Evolutionary conservation across 441 rosid genomes (phyloP).

Genomic region (Adansonia rubrostipa): DNA sequence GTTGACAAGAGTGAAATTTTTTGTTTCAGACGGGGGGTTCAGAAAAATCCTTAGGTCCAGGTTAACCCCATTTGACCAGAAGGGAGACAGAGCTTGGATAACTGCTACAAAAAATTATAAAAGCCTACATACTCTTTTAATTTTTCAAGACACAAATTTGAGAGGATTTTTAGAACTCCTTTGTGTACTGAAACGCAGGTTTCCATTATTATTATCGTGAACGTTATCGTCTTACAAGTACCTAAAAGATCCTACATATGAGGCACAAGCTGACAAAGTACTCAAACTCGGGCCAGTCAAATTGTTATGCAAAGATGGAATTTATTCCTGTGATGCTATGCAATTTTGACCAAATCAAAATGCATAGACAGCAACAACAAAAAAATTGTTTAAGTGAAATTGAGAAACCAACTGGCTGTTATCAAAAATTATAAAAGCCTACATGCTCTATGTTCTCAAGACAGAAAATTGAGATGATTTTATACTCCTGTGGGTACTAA

Average conservation of each 20-base stretch:
- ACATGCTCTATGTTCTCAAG: background rate
- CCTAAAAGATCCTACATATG: background rate
- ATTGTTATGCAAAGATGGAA: background rate
- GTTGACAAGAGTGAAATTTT: background rate
- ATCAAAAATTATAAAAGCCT: background rate
- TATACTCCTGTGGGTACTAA: background rate
- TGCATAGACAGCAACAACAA: too few species aligned
- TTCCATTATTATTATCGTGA: background rate
- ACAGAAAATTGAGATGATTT: background rate
- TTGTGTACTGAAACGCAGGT: background rate
- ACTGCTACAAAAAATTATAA: background rate
- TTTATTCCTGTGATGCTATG: too few species aligned
- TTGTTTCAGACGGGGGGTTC: too few species aligned
- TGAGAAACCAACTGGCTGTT: too few species aligned
- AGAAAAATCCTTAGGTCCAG: background rate
- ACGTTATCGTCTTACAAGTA: background rate
- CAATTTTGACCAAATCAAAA: too few species aligned
- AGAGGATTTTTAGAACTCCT: background rate
- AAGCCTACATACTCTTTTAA: background rate
- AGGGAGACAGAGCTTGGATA: background rate
- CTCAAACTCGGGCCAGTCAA: background rate
- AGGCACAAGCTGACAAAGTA: background rate
- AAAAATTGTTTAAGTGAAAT: too few species aligned
- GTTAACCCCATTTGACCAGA: background rate
- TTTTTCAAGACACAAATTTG: too few species aligned